Percentiles rank a stretch among this genome's conserved stretches.
phyloP scores from a whole-genome alignment of 78 protist genomes.

The Kipferlia bialata region DNA sequence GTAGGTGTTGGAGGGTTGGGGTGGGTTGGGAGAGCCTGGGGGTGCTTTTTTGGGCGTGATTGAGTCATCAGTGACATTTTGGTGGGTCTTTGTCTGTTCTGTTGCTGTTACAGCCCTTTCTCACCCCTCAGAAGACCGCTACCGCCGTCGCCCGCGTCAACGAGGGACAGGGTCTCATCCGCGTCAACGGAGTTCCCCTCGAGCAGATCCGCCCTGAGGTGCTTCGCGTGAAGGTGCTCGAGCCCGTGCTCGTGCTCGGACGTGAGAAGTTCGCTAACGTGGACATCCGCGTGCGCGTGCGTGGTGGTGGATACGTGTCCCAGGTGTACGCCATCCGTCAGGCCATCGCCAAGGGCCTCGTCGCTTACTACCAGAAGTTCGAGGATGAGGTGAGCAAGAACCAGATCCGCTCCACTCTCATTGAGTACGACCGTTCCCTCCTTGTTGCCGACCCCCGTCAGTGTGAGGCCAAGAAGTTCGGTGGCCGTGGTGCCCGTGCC shows the following conservation, averaged over 20 bases:
- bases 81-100: background rate
- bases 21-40: background rate
- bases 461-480: conserved; percentile 98
- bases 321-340: conserved; percentile 95
- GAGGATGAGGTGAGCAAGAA: conserved; percentile 87
- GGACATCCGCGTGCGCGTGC: conserved; percentile 92
- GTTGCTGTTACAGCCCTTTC: background rate
- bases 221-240: conserved; percentile 84
- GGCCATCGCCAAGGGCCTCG: conserved; percentile 88
- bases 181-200: conserved; percentile 90
- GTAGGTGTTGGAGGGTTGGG: background rate
- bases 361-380: conserved; percentile 95
- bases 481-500: conserved; percentile 97
- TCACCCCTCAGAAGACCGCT: conserved; percentile 74
- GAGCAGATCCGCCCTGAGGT: conserved; percentile 73
- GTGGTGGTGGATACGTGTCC: conserved; percentile 91
- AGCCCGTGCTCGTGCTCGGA: conserved; percentile 90
- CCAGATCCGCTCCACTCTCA: conserved; percentile 75
- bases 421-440: conserved; percentile 80
- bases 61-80: background rate
- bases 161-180: conserved; percentile 78
- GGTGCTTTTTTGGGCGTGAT: background rate
- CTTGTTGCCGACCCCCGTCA: conserved; percentile 98
- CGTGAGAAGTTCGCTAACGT: conserved; percentile 58
- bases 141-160: conserved; percentile 89